Base-by-base conservation (phyloP, 768 basidiomycete genomes). In the Boletales sp. region DNA sequence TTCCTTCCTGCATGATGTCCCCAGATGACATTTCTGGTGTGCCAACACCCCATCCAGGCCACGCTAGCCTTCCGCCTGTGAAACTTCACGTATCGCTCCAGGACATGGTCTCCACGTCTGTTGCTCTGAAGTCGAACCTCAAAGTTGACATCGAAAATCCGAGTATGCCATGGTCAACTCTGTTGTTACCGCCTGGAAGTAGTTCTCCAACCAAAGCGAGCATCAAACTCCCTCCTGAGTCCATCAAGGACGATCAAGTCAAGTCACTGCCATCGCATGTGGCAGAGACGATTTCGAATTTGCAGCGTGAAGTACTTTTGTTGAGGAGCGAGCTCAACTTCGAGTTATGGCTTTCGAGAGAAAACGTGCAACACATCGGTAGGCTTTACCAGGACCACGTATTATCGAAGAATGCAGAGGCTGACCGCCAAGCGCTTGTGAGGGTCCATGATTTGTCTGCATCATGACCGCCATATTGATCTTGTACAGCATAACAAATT, bases 281-380 rank as follows among this genome's bases (percentile, higher is more conserved):
- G n/a, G 73, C 74, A n/a, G 78, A 82, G 47, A 83, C 82, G 9
- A 81, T 93, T 29, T 78, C 83, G 13, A 75, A 72, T 7, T 71
- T 94, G 50, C 91, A 94, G 65, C 75, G 86, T 39, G 88, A 93
- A 60, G 75, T 87, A 2, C 66, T 91, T 3, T 66, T 91, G 27
- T 72, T 93, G 27, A 76, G 86, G 43, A 90, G 83, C 61, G 90
- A 93, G 55, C 79, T 93, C 37, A 90, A 90, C 62, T 90, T 92
- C 52, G 87, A 93, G 69, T 72, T 85, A 21, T 94, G 90, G 87
- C 71, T 87, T 37, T 83, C 87, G 50, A 76, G 87, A 54, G 84
- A 91, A 67, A 90, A 90, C 51, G 78, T 86, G 45, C 81, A 83
- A 62, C 88, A 92, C 60, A 86, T 94, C 43, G 87, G 85, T n/a